Evolutionary conservation across 176 grass and related monocot genomes (phyloP).

Genomic region (Lolium perenne): DNA sequence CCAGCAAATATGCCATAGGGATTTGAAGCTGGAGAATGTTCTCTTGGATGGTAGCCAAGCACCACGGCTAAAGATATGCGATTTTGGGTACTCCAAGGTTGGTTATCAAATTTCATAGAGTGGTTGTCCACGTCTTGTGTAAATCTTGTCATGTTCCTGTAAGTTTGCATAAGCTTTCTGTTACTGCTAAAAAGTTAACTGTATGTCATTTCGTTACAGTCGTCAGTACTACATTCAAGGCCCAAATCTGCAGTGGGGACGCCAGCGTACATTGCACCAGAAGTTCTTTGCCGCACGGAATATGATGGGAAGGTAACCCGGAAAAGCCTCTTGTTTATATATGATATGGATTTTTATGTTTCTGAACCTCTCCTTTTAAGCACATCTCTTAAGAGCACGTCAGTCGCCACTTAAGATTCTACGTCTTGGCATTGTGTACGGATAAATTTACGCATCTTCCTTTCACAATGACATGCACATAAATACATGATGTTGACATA

Average conservation of each 20-base stretch:
- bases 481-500: slow-evolving; percentile 8
- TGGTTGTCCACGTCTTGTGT: neutral
- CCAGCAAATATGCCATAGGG: slow-evolving; percentile 90
- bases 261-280: slow-evolving; percentile 83
- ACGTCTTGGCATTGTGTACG: slow-evolving; percentile 13
- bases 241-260: slow-evolving; percentile 89
- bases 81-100: slow-evolving; percentile 93
- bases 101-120: neutral
- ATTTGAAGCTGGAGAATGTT: slow-evolving; percentile 90
- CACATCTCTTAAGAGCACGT: neutral
- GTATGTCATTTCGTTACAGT: slow-evolving; percentile 50
- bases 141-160: slow-evolving; percentile 6
- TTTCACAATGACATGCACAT: slow-evolving; percentile 31
- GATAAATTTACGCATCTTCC: neutral
- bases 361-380: slow-evolving; percentile 6
- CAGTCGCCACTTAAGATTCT: neutral
- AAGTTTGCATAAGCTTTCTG: neutral
- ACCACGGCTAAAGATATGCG: slow-evolving; percentile 79
- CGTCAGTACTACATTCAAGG: slow-evolving; percentile 81
- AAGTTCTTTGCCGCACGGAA: slow-evolving; percentile 66
- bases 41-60: slow-evolving; percentile 66
- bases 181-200: slow-evolving; percentile 6
- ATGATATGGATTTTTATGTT: slow-evolving; percentile 27
- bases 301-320: slow-evolving; percentile 79
- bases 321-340: slow-evolving; percentile 23